Conservation (phyloP, 768 basidiomycete species). For the Sistotremastrum niveocremeum region DNA sequence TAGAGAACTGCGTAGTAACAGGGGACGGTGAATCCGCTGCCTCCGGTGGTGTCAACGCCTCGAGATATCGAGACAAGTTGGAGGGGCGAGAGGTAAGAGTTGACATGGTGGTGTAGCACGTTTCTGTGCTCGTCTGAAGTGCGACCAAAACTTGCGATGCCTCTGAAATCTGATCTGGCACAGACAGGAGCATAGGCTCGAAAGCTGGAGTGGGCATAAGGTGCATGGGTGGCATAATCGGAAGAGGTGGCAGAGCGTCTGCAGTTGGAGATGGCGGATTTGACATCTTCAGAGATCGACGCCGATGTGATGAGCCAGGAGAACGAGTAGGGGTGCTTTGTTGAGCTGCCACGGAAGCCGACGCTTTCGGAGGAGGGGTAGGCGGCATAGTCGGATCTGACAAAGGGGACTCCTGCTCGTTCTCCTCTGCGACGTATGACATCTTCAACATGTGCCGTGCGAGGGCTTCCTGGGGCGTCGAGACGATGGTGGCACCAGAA, state of each 20-base stretch:
- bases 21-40: slow-evolving; percentile 23
- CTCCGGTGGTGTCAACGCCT: slow-evolving; percentile 18
- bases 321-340: slow-evolving; percentile 9
- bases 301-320: slow-evolving; percentile 8
- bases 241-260: slow-evolving; percentile 33
- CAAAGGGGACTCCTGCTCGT: slow-evolving; percentile 16
- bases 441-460: slow-evolving; percentile 14
- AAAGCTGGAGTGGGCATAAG: slow-evolving; percentile 39
- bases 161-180: slow-evolving; percentile 35
- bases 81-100: slow-evolving; percentile 62
- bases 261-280: slow-evolving; percentile 12
- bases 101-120: slow-evolving; percentile 49
- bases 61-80: slow-evolving; percentile 45
- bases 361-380: slow-evolving; percentile 14
- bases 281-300: slow-evolving; percentile 12
- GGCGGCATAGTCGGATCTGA: slow-evolving; percentile 20
- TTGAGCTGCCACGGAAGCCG: slow-evolving; percentile 4
- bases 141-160: slow-evolving; percentile 52
- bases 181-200: slow-evolving; percentile 50
- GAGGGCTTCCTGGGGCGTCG: slow-evolving; percentile 71
- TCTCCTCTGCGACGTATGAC: neutral
- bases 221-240: slow-evolving; percentile 28
- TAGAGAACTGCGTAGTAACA: slow-evolving; percentile 24
- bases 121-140: slow-evolving; percentile 58
- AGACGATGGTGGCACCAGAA: slow-evolving; percentile 60